A percentile compares a stretch with the other conserved stretches of the same genome.
These are phyloP conservation scores for Ustilago sp. DNA, from an alignment of 1,284 basidiomycete species.

Conservation along the genomic window DNA sequence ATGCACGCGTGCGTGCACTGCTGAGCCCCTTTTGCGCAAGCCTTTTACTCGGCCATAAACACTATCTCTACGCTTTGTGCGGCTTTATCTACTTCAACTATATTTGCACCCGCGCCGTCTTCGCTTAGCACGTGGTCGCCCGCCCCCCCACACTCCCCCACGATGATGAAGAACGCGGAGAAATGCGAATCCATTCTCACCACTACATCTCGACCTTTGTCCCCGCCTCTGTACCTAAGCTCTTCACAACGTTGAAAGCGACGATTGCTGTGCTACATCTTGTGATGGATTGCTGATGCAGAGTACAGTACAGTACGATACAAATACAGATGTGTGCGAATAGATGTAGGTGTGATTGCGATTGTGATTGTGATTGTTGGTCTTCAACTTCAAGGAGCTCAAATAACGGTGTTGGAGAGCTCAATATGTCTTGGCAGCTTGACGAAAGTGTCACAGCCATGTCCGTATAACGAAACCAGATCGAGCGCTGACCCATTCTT, in stretches of 20 bases:
- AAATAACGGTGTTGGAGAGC: slow-evolving; percentile 52
- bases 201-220: background rate
- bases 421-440: slow-evolving; percentile 58
- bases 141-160: no score
- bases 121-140: no score
- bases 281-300: background rate
- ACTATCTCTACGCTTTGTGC: no score
- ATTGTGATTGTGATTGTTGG: background rate
- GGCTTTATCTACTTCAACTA: no score
- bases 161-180: background rate
- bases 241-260: background rate
- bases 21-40: no score
- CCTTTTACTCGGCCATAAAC: no score
- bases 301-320: background rate
- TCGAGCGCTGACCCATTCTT: slow-evolving; percentile 44
- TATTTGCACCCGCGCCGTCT: slow-evolving; percentile 3
- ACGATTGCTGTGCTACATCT: background rate
- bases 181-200: background rate
- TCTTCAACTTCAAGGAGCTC: background rate
- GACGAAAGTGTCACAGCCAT: slow-evolving; percentile 65
- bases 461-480: slow-evolving; percentile 34
- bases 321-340: slow-evolving; percentile 1
- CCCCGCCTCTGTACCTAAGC: background rate
- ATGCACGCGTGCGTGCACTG: no score
- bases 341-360: background rate